Conservation (phyloP, 768 basidiomycete species). For the Suillus clintonianus region DNA sequence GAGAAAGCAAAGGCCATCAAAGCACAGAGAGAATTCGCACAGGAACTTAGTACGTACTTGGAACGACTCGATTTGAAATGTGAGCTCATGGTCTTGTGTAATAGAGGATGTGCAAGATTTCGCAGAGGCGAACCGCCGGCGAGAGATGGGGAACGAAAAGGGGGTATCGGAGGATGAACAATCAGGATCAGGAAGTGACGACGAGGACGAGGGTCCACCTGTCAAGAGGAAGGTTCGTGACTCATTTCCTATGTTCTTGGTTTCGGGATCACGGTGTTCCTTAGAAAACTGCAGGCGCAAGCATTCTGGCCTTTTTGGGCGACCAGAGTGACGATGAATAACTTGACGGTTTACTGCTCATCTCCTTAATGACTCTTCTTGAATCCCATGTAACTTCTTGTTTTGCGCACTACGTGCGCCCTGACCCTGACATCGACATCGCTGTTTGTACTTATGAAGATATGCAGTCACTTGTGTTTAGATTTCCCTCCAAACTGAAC, state of each 20-base stretch:
- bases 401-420: background rate
- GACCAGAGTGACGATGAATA: slow-evolving; percentile 67
- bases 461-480: background rate
- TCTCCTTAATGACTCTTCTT: background rate
- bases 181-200: slow-evolving; percentile 34
- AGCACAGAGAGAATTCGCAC: slow-evolving; percentile 69
- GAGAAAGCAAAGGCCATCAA: slow-evolving; percentile 82
- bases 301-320: slow-evolving; percentile 70
- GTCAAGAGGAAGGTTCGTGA: slow-evolving; percentile 45
- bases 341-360: background rate
- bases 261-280: background rate
- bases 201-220: slow-evolving; percentile 35
- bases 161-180: slow-evolving; percentile 19
- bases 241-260: background rate
- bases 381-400: background rate
- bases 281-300: slow-evolving; percentile 50
- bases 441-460: no score
- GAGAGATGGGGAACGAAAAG: slow-evolving; percentile 19
- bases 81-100: background rate
- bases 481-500: background rate
- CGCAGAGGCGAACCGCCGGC: slow-evolving; percentile 47
- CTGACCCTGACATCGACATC: no score
- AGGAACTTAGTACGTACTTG: slow-evolving; percentile 68
- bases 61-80: background rate
- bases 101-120: slow-evolving; percentile 79